Percentiles rank a stretch among this genome's conserved stretches.
Conservation (phyloP, 306 rosid genomes). For the Alnus rubra region DNA sequence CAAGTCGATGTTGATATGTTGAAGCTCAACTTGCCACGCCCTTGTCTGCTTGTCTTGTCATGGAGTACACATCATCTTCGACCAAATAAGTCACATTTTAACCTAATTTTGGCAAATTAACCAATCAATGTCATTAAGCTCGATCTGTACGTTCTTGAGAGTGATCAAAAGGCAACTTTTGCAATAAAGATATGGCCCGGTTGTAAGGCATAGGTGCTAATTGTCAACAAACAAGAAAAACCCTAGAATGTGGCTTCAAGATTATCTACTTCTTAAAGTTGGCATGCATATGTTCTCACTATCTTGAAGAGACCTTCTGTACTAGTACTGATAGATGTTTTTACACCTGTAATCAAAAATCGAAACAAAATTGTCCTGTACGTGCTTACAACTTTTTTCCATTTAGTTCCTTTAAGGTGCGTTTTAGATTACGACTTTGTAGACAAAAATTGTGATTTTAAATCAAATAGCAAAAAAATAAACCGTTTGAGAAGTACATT, state of each 20-base stretch:
- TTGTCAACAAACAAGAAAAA: background rate
- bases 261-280: background rate
- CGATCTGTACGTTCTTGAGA: background rate
- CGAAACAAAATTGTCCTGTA: background rate
- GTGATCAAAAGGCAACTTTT: conserved; percentile 6
- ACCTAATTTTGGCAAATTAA: conserved; percentile 33
- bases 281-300: too few species aligned
- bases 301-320: too few species aligned
- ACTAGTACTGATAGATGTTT: too few species aligned
- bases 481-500: too few species aligned
- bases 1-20: conserved; percentile 19
- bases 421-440: too few species aligned
- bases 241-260: background rate
- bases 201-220: background rate
- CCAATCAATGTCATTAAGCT: conserved; percentile 3
- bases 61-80: conserved; percentile 51
- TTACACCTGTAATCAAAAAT: background rate
- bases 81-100: conserved; percentile 18
- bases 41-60: conserved; percentile 10
- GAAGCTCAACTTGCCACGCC: conserved; percentile 12
- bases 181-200: background rate
- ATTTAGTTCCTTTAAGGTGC: too few species aligned
- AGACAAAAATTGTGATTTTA: too few species aligned
- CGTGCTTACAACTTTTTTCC: too few species aligned
- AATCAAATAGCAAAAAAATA: too few species aligned